Evolutionary conservation across 257 asterid species (phyloP).

Genomic region (Galeopsis tetrahit): DNA sequence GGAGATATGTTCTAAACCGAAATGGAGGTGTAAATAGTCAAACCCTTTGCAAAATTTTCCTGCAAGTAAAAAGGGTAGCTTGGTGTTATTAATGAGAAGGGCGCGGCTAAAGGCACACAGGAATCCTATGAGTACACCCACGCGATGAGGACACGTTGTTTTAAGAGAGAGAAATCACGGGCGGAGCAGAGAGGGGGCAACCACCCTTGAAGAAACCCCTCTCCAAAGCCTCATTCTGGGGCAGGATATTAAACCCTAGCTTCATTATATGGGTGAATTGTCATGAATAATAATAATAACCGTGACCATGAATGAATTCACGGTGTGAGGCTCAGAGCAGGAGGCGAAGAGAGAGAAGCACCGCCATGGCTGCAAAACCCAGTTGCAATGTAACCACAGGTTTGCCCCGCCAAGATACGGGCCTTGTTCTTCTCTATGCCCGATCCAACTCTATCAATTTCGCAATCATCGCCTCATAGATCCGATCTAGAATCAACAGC

Average conservation of each 20-base stretch:
- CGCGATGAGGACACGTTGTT: too few relatives aligned
- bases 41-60: too few relatives aligned
- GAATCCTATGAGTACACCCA: too few relatives aligned
- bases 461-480: constrained; percentile 32
- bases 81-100: too few relatives aligned
- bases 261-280: too few relatives aligned
- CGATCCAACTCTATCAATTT: constrained; percentile 30
- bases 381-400: constrained; percentile 22
- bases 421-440: constrained; percentile 26
- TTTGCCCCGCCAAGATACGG: constrained; percentile 48
- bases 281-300: background rate
- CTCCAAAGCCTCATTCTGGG: constrained; percentile 35
- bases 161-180: constrained; percentile 29
- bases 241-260: constrained; percentile 14
- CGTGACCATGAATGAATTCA: background rate
- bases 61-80: too few relatives aligned
- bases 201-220: constrained; percentile 41
- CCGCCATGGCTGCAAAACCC: constrained; percentile 51
- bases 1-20: too few relatives aligned
- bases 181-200: constrained; percentile 49
- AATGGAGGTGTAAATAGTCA: too few relatives aligned
- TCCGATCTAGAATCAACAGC: background rate
- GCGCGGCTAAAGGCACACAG: too few relatives aligned
- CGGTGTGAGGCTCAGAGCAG: constrained; percentile 38
- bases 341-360: constrained; percentile 21